Evolutionary conservation across 2,329 filamentous ascomycete species (phyloP), one percentile per base, ranked within the genome.

Genomic region (Fusarium pseudograminearum): DNA sequence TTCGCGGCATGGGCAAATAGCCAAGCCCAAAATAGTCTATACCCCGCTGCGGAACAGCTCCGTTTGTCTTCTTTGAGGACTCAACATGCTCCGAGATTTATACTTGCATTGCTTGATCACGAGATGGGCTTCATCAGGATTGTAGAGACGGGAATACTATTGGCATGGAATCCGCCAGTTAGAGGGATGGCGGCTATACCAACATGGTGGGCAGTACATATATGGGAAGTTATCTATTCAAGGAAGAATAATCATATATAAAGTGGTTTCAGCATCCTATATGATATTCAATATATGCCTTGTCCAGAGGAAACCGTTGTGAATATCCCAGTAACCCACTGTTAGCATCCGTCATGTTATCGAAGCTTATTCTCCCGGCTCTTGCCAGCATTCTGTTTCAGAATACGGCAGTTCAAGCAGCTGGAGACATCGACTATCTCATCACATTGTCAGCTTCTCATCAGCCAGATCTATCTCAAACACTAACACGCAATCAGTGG

Each of bases 401-500:
- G 4, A 31, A 24, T 10, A 47, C 31, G 8, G 30, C n/a, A 4
- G 36, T 30, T 7, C 47, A 54, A 34, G 64, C 67, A 18, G 51
- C 59, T 5, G 30, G 55, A 22, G 38, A 34, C 4, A 44, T 67
- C 4, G 59, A 64, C 28, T 74, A 74, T 15, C 42, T 74, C 2
- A 67, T 74, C 10, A 74, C 59, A 1, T 74, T 74, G 72, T 74
- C 6, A 18, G 70, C 24, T 18, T 20, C 3, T 12, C 5, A 5
- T 4, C 3, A 1, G 1, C 3, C 2, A 1, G n/a, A 18, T 4
- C 4, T 4, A 3, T 3, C 8, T 9, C 14, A 3, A 9, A 7
- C 5, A 46, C 45, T 71, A 16, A 70, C 44, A 4, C 10, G 7
- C 1, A 1, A 12, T 2, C 50, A 78, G 76, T 31, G 76, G 76